These are phyloP conservation scores for Fomitopsis serialis DNA, from an alignment of 768 basidiomycete genomes.

Conservation along the genomic window DNA sequence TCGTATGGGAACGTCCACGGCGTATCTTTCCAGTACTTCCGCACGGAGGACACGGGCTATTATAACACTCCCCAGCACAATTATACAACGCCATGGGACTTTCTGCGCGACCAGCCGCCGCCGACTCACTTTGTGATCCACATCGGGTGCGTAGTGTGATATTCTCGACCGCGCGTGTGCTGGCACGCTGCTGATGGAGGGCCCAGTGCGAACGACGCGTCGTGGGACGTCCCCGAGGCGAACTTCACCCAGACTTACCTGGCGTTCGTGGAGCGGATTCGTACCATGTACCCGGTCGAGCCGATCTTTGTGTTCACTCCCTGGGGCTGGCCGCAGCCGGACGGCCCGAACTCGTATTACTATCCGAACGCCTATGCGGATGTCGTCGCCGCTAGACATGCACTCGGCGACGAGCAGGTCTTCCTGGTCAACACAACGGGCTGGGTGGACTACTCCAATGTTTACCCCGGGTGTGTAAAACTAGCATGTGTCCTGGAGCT, in stretches of 20 bases:
- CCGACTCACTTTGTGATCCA: conserved; percentile 53
- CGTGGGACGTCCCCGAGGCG: conserved; percentile 41
- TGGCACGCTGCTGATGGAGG: too few relatives aligned
- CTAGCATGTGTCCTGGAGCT: not conserved
- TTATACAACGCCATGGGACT: conserved; percentile 56
- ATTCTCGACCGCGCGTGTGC: too few relatives aligned
- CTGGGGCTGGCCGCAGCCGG: conserved; percentile 55
- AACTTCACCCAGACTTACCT: conserved; percentile 46
- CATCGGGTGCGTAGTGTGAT: conserved; percentile 35
- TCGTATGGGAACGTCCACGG: conserved; percentile 52
- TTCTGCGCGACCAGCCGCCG: conserved; percentile 38
- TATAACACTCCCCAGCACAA: conserved; percentile 52
- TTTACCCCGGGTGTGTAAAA: conserved; percentile 41
- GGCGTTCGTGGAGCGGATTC: conserved; percentile 38
- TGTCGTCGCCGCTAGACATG: conserved; percentile 37
- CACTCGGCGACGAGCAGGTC: conserved; percentile 39
- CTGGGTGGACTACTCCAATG: conserved; percentile 47
- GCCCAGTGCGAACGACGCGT: conserved; percentile 48
- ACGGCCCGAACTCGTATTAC: conserved; percentile 40
- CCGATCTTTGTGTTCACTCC: conserved; percentile 50
- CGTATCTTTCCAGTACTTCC: conserved; percentile 46
- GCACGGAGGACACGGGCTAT: conserved; percentile 54
- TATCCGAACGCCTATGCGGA: conserved; percentile 41
- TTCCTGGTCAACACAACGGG: conserved; percentile 53
- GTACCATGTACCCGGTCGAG: conserved; percentile 36